A percentile compares a stretch with the other conserved stretches of the same genome.
Evolutionary conservation across 2,329 filamentous ascomycete species (phyloP).

Genomic region (Cladophialophora carrionii): DNA sequence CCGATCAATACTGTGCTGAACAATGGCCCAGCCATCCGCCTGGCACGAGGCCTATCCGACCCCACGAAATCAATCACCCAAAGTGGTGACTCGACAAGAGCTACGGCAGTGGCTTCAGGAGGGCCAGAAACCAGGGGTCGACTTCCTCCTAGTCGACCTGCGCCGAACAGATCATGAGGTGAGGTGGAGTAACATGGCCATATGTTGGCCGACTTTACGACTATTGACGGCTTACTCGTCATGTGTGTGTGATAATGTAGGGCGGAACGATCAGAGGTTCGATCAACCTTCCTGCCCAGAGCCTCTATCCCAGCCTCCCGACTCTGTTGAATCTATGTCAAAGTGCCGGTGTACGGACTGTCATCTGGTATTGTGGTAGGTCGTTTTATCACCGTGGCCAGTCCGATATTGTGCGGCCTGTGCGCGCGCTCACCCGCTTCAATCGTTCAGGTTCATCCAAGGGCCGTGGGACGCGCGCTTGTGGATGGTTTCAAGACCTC

Average conservation of each 20-base stretch:
- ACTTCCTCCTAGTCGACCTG: slow-evolving; percentile 54
- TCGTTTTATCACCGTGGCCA: slow-evolving; percentile 11
- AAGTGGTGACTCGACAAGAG: slow-evolving; percentile 42
- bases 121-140: slow-evolving; percentile 39
- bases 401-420: not conserved
- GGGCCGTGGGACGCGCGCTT: slow-evolving; percentile 59
- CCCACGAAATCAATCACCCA: slow-evolving; percentile 30
- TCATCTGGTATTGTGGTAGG: slow-evolving; percentile 51
- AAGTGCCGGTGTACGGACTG: slow-evolving; percentile 40
- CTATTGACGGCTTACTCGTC: not conserved
- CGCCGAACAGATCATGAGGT: slow-evolving; percentile 54
- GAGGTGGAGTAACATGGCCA: slow-evolving; percentile 9
- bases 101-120: slow-evolving; percentile 46
- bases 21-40: slow-evolving; percentile 14
- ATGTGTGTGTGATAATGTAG: slow-evolving; percentile 40
- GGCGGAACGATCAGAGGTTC: slow-evolving; percentile 66
- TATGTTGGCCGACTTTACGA: not conserved
- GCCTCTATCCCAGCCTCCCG: slow-evolving; percentile 46
- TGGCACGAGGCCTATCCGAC: slow-evolving; percentile 31
- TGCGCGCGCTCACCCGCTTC: not conserved
- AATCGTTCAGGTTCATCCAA: slow-evolving; percentile 55
- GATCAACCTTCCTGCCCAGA: slow-evolving; percentile 53
- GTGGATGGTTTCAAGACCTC: slow-evolving; percentile 61
- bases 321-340: slow-evolving; percentile 45
- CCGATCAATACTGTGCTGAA: not conserved